A percentile compares a stretch with the other conserved stretches of the same genome.
Conservation (phyloP, 257 asterid genomes). For the Nicotiana undulata region DNA sequence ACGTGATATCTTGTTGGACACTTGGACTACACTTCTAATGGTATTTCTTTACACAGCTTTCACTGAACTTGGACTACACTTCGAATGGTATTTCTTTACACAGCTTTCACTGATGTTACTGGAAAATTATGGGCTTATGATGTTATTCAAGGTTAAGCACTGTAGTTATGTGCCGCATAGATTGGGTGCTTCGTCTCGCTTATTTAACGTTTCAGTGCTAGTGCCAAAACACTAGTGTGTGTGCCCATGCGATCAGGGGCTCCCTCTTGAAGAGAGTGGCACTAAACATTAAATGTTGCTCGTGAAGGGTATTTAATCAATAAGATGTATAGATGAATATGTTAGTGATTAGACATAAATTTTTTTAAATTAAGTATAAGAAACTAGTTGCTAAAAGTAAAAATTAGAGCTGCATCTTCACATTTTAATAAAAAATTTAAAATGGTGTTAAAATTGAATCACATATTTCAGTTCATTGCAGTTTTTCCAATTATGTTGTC, state of each 20-base stretch:
- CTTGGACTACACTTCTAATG: conserved; percentile 83
- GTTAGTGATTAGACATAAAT: not conserved
- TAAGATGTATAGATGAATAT: not conserved
- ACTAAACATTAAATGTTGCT: not conserved
- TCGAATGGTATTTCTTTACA: conserved; percentile 47
- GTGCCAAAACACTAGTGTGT: not conserved
- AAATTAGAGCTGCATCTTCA: not conserved
- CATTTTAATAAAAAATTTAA: not conserved
- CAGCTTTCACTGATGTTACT: not conserved
- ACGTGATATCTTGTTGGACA: conserved; percentile 86
- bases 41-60: conserved; percentile 27
- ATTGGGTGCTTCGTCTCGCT: not conserved
- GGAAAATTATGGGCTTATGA: not conserved
- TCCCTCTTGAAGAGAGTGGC: not conserved
- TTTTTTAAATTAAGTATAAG: not conserved
- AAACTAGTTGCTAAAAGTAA: not conserved
- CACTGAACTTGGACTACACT: conserved; percentile 62
- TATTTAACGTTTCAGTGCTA: not conserved
- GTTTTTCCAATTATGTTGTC: not conserved
- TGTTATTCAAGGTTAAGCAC: not conserved
- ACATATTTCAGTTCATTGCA: not conserved
- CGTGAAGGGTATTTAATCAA: not conserved
- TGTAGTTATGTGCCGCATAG: not conserved
- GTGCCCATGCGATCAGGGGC: not conserved
- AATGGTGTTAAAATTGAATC: not conserved